These are phyloP conservation scores for Phaeotremella fagi DNA, from an alignment of 768 basidiomycete species.

Conservation along the genomic window DNA sequence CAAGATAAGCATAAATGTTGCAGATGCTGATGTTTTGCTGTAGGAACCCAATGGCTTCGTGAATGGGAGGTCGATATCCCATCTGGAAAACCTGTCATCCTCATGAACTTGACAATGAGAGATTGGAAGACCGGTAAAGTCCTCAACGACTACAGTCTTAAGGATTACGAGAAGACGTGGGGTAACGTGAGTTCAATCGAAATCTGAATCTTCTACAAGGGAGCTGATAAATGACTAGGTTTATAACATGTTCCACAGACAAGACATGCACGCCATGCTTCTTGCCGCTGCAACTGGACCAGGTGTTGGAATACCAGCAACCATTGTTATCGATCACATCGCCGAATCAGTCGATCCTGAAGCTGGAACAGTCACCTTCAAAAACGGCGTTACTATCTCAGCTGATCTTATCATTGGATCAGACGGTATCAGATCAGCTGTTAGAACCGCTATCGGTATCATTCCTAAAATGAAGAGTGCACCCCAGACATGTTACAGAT, in stretches of 20 bases:
- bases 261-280: slow-evolving; percentile 33
- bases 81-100: slow-evolving; percentile 22
- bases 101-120: slow-evolving; percentile 26
- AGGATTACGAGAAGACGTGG: slow-evolving; percentile 30
- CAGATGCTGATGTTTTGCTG: background rate
- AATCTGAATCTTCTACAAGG: background rate
- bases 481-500: slow-evolving; percentile 29
- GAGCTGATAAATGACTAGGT: slow-evolving; percentile 1
- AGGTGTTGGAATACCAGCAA: slow-evolving; percentile 23
- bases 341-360: slow-evolving; percentile 21
- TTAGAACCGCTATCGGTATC: slow-evolving; percentile 12
- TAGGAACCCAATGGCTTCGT: slow-evolving; percentile 29
- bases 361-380: slow-evolving; percentile 20
- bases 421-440: slow-evolving; percentile 27
- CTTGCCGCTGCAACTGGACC: slow-evolving; percentile 18
- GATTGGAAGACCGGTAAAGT: slow-evolving; percentile 23
- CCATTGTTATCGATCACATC: slow-evolving; percentile 11
- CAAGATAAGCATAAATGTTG: background rate
- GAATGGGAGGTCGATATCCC: slow-evolving; percentile 33
- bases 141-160: slow-evolving; percentile 21
- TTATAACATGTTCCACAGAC: slow-evolving; percentile 12
- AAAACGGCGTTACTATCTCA: slow-evolving; percentile 13
- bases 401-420: slow-evolving; percentile 32
- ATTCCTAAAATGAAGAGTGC: slow-evolving; percentile 27
- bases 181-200: slow-evolving; percentile 15